Percentiles rank a stretch among this genome's conserved stretches.
Conservation (phyloP, 164 flowering plant species). For the Aristolochia contorta region DNA sequence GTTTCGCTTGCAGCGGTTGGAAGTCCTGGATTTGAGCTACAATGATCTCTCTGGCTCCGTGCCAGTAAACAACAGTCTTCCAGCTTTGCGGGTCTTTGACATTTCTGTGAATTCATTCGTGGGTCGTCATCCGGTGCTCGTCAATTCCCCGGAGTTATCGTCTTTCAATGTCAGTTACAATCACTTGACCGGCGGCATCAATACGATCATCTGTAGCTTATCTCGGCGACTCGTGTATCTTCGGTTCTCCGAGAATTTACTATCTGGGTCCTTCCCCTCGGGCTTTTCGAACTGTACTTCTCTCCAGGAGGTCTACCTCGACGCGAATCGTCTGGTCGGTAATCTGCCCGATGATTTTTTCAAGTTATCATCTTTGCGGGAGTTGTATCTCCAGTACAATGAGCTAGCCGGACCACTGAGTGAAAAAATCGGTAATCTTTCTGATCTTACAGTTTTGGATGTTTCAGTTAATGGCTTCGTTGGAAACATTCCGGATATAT, state of each 20-base stretch:
- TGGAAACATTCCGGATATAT: slow-evolving; percentile 52
- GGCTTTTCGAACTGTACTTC: slow-evolving; percentile 48
- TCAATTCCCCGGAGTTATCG: slow-evolving; percentile 26
- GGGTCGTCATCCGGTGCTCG: slow-evolving; percentile 31
- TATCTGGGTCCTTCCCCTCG: slow-evolving; percentile 34
- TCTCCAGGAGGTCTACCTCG: slow-evolving; percentile 35
- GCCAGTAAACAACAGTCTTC: slow-evolving; percentile 25
- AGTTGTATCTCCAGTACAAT: slow-evolving; percentile 41
- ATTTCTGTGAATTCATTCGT: slow-evolving; percentile 51
- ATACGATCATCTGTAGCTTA: slow-evolving; percentile 31
- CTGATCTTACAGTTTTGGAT: slow-evolving; percentile 33
- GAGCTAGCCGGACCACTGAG: slow-evolving; percentile 52
- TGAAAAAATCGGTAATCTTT: slow-evolving; percentile 49
- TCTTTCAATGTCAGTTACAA: slow-evolving; percentile 54
- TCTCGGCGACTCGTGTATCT: slow-evolving; percentile 33
- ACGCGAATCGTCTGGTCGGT: slow-evolving; percentile 49
- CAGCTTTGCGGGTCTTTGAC: slow-evolving; percentile 33
- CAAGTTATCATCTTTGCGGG: slow-evolving; percentile 38
- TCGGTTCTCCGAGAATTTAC: slow-evolving; percentile 48
- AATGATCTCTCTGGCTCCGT: slow-evolving; percentile 42
- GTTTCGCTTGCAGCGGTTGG: slow-evolving; percentile 42
- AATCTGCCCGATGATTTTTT: slow-evolving; percentile 47
- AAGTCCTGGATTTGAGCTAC: slow-evolving; percentile 64
- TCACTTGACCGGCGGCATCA: slow-evolving; percentile 35
- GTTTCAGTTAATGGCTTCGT: slow-evolving; percentile 38